phyloP scores from a whole-genome alignment of 345 rosid genomes.

The Luvunga scandens region DNA sequence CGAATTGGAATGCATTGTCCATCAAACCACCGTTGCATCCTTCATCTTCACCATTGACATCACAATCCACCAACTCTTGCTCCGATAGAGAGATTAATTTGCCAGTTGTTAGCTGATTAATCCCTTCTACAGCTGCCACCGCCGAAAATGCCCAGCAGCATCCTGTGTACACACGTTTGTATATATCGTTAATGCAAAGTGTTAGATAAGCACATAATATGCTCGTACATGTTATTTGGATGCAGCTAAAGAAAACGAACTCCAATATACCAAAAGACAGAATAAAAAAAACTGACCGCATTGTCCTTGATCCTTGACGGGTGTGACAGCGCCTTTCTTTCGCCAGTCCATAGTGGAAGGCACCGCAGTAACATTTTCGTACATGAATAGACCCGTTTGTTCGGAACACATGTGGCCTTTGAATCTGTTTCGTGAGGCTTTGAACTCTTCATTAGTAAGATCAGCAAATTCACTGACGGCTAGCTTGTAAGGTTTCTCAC shows the following conservation, averaged over 20 bases:
- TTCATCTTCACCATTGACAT: constrained; percentile 32
- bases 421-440: constrained; percentile 31
- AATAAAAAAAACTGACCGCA: constrained; percentile 30
- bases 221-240: too few species aligned
- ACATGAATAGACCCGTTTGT: constrained; percentile 31
- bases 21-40: constrained; percentile 41
- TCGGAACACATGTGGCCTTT: constrained; percentile 30
- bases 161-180: constrained; percentile 17
- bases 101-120: constrained; percentile 24
- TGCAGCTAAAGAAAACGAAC: too few species aligned
- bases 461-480: constrained; percentile 46
- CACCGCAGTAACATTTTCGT: constrained; percentile 26
- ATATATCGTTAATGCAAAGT: neutral
- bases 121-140: constrained; percentile 51
- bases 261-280: too few species aligned
- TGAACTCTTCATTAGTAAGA: constrained; percentile 47
- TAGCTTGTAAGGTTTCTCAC: constrained; percentile 39
- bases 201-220: too few species aligned
- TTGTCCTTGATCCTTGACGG: constrained; percentile 52
- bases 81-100: constrained; percentile 36
- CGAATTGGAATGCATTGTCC: constrained; percentile 34
- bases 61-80: constrained; percentile 47
- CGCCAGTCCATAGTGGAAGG: constrained; percentile 50
- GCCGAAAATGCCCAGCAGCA: constrained; percentile 56
- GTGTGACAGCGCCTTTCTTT: constrained; percentile 51